Base-by-base conservation (phyloP, 208 protist genomes). In the Leishmania major region DNA sequence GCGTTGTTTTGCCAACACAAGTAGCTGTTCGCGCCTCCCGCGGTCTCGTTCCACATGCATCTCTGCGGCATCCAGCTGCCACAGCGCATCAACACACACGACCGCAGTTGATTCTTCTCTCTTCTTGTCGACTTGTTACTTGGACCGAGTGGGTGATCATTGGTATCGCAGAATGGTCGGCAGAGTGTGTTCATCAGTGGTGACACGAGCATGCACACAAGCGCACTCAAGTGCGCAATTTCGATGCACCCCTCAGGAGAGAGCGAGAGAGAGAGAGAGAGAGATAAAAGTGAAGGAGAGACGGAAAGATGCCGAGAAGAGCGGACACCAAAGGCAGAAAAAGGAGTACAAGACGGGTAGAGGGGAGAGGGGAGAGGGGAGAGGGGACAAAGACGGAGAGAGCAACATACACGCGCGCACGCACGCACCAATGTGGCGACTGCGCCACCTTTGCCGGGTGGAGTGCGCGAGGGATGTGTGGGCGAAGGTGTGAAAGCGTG, bases 281-380 rank as follows among this genome's bases (percentile, higher is more conserved):
- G 17, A 28, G 3, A 71, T 71, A n/a, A 15, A 75, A 37, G 10
- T 0, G 17, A 71, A 49, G 22, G 13, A n/a, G 47, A 57, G 22
- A 37, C 11, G 13, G 45, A 75, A n/a, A 8, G 49, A 35, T 2
- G 60, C 28, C 0, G 57, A 79, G 67, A 25, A n/a, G n/a, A 60
- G 31, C 59, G 75, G 43, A 43, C 31, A 22, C 31, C 37, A 80
- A 71, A 77, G 69, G 59, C n/a, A 31, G 15, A 73, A 75, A 19
- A 74, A 35, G 15, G 17, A 31, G 57, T 25, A 80, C 13, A 71
- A 35, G 35, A 72, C 0, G 51, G 64, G 73, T n/a, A n/a, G n/a
- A n/a, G n/a, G 19, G 49, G 2, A 19, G 17, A 45, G n/a, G 15
- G 35, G 22, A 37, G n/a, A 28, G 19, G 37, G 70, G 35, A 76